phyloP scores from a whole-genome alignment of 202 grass and related monocot genomes.

The Zizania palustris region DNA sequence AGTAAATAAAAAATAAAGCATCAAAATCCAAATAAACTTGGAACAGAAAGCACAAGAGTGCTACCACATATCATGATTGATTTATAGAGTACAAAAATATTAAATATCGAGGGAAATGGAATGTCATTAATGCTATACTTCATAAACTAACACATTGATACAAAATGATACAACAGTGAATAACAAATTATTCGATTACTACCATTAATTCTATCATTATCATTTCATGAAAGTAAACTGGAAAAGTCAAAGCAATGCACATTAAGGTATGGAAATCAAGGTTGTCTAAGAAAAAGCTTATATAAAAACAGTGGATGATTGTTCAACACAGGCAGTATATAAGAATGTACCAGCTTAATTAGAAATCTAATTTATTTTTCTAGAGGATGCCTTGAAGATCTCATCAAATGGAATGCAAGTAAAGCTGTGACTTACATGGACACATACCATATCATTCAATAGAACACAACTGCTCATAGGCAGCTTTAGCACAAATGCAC shows the following conservation, averaged over 20 bases:
- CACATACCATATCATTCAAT: no score
- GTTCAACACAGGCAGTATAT: not conserved
- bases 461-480: no score
- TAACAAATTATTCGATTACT: not conserved
- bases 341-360: not conserved
- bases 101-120: not conserved
- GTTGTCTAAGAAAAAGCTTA: not conserved
- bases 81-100: not conserved
- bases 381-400: no score
- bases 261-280: not conserved
- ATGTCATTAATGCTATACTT: not conserved
- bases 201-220: slow-evolving; percentile 1
- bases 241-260: not conserved
- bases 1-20: not conserved
- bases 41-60: not conserved
- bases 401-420: no score
- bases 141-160: not conserved
- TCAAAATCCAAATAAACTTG: not conserved
- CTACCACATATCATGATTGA: not conserved
- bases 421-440: no score
- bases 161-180: not conserved
- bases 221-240: not conserved
- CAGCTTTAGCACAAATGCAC: no score
- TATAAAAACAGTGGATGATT: not conserved
- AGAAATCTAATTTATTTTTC: no score